These are phyloP conservation scores for Calonectria hawksworthii DNA, from an alignment of 2,329 filamentous ascomycete species.

Conservation along the genomic window DNA sequence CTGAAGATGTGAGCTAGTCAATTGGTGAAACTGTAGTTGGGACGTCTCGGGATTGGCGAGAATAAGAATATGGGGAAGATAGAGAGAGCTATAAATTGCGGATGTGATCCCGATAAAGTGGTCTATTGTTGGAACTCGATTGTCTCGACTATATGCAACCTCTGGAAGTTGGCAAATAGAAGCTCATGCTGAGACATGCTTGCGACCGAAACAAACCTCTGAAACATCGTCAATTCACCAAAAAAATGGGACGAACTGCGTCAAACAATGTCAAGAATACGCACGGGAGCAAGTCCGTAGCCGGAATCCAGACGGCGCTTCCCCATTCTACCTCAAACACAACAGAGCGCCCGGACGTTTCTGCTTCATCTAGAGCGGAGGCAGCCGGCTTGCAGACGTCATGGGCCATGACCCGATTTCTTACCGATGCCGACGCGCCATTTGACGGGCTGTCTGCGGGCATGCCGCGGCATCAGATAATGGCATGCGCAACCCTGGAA, in stretches of 20 bases:
- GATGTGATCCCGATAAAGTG: neutral
- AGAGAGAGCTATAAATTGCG: neutral
- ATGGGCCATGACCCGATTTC: slow-evolving; percentile 1
- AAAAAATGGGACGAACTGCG: neutral
- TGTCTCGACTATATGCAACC: neutral
- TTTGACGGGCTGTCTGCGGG: neutral
- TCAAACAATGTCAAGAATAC: neutral
- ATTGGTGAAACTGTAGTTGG: slow-evolving; percentile 14
- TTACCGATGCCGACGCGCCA: neutral
- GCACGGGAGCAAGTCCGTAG: neutral
- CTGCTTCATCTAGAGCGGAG: neutral
- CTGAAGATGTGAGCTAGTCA: neutral
- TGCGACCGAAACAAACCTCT: neutral
- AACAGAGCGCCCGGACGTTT: neutral
- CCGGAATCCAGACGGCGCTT: neutral
- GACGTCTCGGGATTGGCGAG: neutral
- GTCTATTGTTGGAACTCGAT: neutral
- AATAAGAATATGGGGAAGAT: neutral
- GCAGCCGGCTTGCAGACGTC: neutral
- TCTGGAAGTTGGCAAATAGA: neutral
- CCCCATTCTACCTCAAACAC: neutral
- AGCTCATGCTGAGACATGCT: neutral
- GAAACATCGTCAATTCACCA: neutral
- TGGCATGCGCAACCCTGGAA: neutral
- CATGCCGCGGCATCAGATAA: neutral